Percentiles rank a stretch among this genome's conserved stretches.
These are phyloP conservation scores for Forsythia suspensa DNA, from an alignment of 257 asterid species.

Conservation along the genomic window DNA sequence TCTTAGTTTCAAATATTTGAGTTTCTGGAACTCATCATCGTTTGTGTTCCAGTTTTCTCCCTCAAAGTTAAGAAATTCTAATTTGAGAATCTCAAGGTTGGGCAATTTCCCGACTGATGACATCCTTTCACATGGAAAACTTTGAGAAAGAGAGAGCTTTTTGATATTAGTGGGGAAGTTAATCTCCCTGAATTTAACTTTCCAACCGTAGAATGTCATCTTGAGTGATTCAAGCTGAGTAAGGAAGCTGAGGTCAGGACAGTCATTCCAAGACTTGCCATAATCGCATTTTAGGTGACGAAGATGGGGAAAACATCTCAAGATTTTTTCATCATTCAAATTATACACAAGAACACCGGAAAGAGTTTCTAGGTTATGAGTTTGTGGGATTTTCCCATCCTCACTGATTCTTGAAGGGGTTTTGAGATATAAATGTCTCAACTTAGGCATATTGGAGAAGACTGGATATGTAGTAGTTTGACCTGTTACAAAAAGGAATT, in stretches of 20 bases:
- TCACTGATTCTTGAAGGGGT: neutral
- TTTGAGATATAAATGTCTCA: constrained; percentile 7
- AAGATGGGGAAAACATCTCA: neutral
- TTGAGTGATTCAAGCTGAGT: neutral
- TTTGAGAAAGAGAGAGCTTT: neutral
- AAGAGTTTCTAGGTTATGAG: neutral
- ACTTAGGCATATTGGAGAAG: neutral
- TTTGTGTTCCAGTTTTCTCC: neutral
- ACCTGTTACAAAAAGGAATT: neutral
- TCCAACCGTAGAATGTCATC: no score
- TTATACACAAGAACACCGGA: neutral
- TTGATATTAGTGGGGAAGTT: neutral
- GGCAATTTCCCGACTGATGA: neutral
- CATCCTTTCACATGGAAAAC: neutral
- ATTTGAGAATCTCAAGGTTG: neutral
- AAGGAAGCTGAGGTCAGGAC: neutral
- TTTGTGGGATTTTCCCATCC: neutral
- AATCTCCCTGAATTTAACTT: neutral
- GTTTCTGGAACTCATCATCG: neutral
- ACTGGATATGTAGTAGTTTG: neutral
- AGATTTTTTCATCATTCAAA: neutral
- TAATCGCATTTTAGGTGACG: neutral
- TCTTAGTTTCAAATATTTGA: no score
- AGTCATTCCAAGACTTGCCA: fast-evolving
- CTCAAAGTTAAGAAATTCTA: no score